Evolutionary conservation across 2,329 filamentous ascomycete genomes (phyloP).

Genomic region (Biscogniauxia mediterranea): DNA sequence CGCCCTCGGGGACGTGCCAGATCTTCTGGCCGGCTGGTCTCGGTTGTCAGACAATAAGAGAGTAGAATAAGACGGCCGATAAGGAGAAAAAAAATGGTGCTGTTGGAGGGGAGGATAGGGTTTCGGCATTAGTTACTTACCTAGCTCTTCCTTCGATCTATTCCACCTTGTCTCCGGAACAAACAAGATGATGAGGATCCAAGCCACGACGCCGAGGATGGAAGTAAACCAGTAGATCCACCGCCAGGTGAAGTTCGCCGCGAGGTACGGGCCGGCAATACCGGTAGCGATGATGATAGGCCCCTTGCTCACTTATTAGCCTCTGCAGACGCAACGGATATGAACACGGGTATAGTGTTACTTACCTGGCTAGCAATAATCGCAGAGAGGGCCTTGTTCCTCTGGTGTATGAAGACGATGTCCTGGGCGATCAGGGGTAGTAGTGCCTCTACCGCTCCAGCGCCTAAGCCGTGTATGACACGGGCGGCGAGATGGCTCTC

Average conservation of each 20-base stretch:
- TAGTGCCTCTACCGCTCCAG: slow-evolving; percentile 36
- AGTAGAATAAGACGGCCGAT: not conserved
- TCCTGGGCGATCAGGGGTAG: slow-evolving; percentile 40
- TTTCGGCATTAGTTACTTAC: slow-evolving; percentile 8
- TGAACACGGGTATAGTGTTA: slow-evolving; percentile 6
- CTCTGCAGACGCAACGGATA: not conserved
- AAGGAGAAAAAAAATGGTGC: too few relatives aligned
- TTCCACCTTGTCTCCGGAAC: slow-evolving; percentile 37
- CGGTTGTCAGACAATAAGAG: not conserved
- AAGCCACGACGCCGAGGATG: slow-evolving; percentile 31
- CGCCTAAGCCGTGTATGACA: slow-evolving; percentile 36
- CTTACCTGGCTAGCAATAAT: slow-evolving; percentile 25
- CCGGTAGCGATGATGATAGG: slow-evolving; percentile 3
- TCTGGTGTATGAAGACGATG: slow-evolving; percentile 39
- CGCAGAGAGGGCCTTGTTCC: slow-evolving; percentile 34
- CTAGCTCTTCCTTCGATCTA: slow-evolving; percentile 31
- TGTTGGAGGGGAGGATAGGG: not conserved
- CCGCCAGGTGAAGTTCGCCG: slow-evolving; percentile 30
- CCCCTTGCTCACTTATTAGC: not conserved
- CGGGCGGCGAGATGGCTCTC: slow-evolving; percentile 34
- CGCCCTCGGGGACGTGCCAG: slow-evolving; percentile 25
- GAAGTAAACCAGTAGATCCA: slow-evolving; percentile 37
- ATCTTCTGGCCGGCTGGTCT: slow-evolving; percentile 19
- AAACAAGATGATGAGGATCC: slow-evolving; percentile 33
- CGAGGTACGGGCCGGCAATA: not conserved